These are phyloP conservation scores for Gastrodia elata DNA, from an alignment of 106 monocot genomes.

Conservation along the genomic window DNA sequence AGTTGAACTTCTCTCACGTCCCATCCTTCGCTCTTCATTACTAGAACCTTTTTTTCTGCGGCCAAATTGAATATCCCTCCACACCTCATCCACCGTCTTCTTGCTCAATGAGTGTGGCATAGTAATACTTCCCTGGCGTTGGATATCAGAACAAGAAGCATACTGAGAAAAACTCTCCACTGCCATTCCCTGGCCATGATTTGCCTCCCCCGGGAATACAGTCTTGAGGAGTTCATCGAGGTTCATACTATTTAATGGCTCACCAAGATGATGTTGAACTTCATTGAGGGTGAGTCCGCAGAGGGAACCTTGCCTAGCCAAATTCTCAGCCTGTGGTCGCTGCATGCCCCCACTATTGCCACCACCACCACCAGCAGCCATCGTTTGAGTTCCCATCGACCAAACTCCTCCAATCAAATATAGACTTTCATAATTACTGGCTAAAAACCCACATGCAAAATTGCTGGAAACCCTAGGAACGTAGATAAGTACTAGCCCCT, in stretches of 20 bases:
- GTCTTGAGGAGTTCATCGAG: conserved; percentile 66
- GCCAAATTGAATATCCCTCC: conserved; percentile 56
- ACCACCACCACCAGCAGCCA: conserved; percentile 45
- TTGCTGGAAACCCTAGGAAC: conserved; percentile 3
- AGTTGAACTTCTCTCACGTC: conserved; percentile 40
- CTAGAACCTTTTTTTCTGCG: conserved; percentile 12
- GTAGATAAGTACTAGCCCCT: too few species aligned
- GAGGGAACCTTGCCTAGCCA: conserved; percentile 53
- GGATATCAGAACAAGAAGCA: conserved; percentile 29
- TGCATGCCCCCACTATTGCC: conserved; percentile 8
- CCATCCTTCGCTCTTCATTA: conserved; percentile 1
- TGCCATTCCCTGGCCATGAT: conserved; percentile 16
- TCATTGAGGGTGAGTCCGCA: conserved; percentile 65
- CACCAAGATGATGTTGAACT: conserved; percentile 59
- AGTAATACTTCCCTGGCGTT: conserved; percentile 47
- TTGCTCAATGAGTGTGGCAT: conserved; percentile 44
- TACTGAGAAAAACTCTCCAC: conserved; percentile 6
- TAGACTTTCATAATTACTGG: neutral
- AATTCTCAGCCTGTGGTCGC: conserved; percentile 27
- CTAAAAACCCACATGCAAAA: conserved; percentile 3
- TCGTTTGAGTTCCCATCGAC: conserved; percentile 43
- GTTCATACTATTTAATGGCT: conserved; percentile 77
- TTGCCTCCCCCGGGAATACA: conserved; percentile 37
- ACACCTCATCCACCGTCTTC: conserved; percentile 81
- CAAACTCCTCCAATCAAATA: conserved; percentile 1